phyloP scores from a whole-genome alignment of 2,329 filamentous ascomycete species.

The Fusarium solani-melongenae region DNA sequence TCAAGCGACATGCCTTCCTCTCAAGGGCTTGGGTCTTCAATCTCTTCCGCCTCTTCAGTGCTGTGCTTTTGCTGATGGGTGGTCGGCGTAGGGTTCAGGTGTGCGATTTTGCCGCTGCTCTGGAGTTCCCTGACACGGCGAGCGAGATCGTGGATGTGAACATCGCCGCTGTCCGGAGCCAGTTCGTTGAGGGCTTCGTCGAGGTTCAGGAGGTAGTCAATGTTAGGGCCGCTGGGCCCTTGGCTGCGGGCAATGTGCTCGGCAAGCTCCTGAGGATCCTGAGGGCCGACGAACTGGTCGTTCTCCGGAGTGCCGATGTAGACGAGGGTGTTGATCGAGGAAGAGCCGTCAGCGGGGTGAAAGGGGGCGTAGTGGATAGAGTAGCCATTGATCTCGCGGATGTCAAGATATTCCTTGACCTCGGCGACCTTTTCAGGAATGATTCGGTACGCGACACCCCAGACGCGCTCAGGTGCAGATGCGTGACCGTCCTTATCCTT shows the following conservation, averaged over 20 bases:
- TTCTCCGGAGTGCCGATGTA: conserved; percentile 97
- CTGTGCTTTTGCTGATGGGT: conserved; percentile 37
- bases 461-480: conserved; percentile 74
- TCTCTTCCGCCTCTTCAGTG: conserved; percentile 46
- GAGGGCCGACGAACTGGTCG: conserved; percentile 88
- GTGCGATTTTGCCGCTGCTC: conserved; percentile 28
- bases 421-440: conserved; percentile 76
- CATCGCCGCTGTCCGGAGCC: conserved; percentile 81
- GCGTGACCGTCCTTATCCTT: conserved; percentile 77
- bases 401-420: conserved; percentile 91
- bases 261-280: conserved; percentile 81
- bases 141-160: conserved; percentile 86
- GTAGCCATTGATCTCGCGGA: conserved; percentile 97
- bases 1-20: neutral
- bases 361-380: conserved; percentile 92
- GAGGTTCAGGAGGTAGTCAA: conserved; percentile 86
- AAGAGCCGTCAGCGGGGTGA: conserved; percentile 59
- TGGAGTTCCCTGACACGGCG: conserved; percentile 73
- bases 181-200: conserved; percentile 79
- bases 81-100: conserved; percentile 15
- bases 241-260: conserved; percentile 80
- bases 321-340: conserved; percentile 71
- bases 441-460: conserved; percentile 95
- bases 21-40: conserved; percentile 36
- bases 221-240: conserved; percentile 90